Percentiles rank a stretch among this genome's conserved stretches.
These are phyloP conservation scores for Pestalotiopsis sp. DNA, from an alignment of 2,329 filamentous ascomycete genomes.

Conservation along the genomic window DNA sequence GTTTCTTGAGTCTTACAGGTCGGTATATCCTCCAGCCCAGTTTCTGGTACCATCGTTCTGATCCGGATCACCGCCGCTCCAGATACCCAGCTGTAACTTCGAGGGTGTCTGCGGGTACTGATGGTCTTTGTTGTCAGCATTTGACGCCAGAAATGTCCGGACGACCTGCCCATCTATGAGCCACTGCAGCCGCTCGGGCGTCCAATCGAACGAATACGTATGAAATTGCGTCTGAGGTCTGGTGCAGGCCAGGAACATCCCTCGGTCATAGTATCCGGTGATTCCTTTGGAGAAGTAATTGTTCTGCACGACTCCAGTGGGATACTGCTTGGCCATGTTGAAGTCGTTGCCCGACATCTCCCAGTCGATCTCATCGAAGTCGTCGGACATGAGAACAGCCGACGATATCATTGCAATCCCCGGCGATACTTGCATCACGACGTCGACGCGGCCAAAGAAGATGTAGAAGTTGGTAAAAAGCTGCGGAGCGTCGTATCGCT, in stretches of 20 bases:
- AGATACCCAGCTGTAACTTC: constrained; percentile 34
- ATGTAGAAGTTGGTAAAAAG: constrained; percentile 37
- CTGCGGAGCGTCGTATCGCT: constrained; percentile 30
- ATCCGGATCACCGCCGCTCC: constrained; percentile 32
- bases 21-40: constrained; percentile 34
- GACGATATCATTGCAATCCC: constrained; percentile 33
- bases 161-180: constrained; percentile 31
- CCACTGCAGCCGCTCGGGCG: constrained; percentile 30
- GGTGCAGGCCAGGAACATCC: constrained; percentile 1
- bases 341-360: constrained; percentile 35
- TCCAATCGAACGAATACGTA: constrained; percentile 36
- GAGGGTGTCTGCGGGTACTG: constrained; percentile 30
- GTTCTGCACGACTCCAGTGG: constrained; percentile 29
- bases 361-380: constrained; percentile 35
- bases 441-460: constrained; percentile 33
- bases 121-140: constrained; percentile 22
- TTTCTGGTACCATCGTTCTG: constrained; percentile 32
- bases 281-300: constrained; percentile 31
- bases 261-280: constrained; percentile 18
- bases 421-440: constrained; percentile 34
- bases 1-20: constrained; percentile 19
- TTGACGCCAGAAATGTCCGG: constrained; percentile 26
- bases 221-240: constrained; percentile 32
- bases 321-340: constrained; percentile 30
- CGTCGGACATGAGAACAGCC: constrained; percentile 31